Conservation (phyloP, 129 eudicot species). For the Escallonia rubra region DNA sequence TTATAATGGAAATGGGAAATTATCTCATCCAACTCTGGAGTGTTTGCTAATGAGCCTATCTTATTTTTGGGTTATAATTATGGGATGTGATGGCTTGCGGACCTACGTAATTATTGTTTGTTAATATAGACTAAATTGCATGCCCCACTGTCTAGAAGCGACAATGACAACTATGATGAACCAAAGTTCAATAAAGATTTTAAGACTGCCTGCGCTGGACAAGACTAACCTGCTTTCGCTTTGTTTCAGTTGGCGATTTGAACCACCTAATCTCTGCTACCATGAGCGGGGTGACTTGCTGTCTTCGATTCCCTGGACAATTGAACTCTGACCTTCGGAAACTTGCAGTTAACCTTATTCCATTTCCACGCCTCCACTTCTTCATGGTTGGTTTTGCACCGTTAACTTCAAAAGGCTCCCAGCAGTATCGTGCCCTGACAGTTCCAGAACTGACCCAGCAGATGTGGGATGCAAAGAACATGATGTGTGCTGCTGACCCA, state of each 20-base stretch:
- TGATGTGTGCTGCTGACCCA: constrained; percentile 48
- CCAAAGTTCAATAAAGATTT: too few species aligned
- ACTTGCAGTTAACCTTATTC: constrained; percentile 34
- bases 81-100: too few species aligned
- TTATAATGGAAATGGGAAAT: too few species aligned
- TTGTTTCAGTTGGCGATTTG: constrained; percentile 31
- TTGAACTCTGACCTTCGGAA: constrained; percentile 31
- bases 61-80: too few species aligned
- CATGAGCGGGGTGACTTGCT: constrained; percentile 38
- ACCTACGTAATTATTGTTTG: too few species aligned
- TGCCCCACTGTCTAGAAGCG: too few species aligned
- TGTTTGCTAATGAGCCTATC: too few species aligned
- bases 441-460: constrained; percentile 39
- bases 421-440: constrained; percentile 32
- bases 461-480: constrained; percentile 47
- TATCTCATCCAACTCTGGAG: too few species aligned
- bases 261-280: constrained; percentile 38
- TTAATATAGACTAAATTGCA: too few species aligned
- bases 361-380: constrained; percentile 36
- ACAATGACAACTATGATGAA: too few species aligned
- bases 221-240: not conserved
- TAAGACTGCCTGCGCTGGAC: too few species aligned
- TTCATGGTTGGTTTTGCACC: constrained; percentile 47
- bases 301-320: constrained; percentile 27
- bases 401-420: constrained; percentile 36